Percentiles rank a stretch among this genome's conserved stretches.
Evolutionary conservation across 228 moss, liverwort and hornwort genomes (phyloP).

Genomic region (Sphagnum fallax): DNA sequence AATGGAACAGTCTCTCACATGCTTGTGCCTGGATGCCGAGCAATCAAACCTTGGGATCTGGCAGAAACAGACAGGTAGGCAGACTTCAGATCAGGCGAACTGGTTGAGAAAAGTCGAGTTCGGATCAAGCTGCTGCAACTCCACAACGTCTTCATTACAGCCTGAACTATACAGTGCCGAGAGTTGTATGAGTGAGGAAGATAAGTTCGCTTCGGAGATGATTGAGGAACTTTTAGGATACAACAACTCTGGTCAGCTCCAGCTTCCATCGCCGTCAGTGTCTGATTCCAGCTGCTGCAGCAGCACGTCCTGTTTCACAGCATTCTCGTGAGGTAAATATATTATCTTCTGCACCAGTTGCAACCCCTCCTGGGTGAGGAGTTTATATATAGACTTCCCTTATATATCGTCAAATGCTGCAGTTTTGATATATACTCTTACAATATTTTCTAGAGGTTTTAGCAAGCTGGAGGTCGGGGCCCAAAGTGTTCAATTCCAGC

Average conservation of each 20-base stretch:
- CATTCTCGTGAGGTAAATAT: conserved; percentile 6
- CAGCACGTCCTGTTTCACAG: conserved; percentile 32
- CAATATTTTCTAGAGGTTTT: too few species aligned
- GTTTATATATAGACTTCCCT: too few species aligned
- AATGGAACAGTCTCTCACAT: conserved; percentile 33
- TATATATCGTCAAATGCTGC: too few species aligned
- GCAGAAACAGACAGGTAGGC: conserved; percentile 50
- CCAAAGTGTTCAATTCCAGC: too few species aligned
- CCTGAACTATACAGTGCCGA: background rate
- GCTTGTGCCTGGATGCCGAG: conserved; percentile 48
- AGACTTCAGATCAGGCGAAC: conserved; percentile 20
- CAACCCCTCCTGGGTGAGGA: too few species aligned
- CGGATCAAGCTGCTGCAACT: conserved; percentile 4
- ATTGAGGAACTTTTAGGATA: conserved; percentile 51
- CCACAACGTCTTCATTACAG: background rate
- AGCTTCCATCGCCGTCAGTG: conserved; percentile 36
- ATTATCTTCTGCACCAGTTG: too few species aligned
- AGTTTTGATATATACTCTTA: too few species aligned
- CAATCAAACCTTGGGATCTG: conserved; percentile 59
- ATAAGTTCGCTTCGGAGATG: conserved; percentile 58
- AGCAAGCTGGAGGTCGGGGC: too few species aligned
- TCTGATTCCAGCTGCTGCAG: conserved; percentile 50
- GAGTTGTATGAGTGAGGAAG: conserved; percentile 46
- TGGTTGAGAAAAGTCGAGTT: conserved; percentile 62
- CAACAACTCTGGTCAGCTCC: conserved; percentile 23